A percentile compares a stretch with the other conserved stretches of the same genome.
Evolutionary conservation across 2,329 filamentous ascomycete species (phyloP).

Genomic region (Ceratocystis variospora): DNA sequence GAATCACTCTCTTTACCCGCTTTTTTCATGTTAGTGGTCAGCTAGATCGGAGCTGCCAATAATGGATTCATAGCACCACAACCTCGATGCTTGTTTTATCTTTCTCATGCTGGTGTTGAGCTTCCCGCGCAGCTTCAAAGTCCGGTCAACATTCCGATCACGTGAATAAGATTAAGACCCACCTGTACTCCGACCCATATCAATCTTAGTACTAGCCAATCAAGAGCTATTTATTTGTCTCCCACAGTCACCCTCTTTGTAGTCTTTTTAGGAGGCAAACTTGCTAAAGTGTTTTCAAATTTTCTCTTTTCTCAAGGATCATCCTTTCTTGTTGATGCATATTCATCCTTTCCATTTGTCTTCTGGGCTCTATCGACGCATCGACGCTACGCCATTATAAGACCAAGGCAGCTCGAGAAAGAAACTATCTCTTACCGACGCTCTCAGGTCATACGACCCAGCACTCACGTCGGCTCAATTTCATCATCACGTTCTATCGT

Average conservation of each 20-base stretch:
- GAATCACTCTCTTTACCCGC: background rate
- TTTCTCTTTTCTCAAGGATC: constrained; percentile 1
- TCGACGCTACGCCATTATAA: background rate
- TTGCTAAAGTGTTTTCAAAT: background rate
- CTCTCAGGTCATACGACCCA: background rate
- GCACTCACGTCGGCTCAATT: too few relatives aligned
- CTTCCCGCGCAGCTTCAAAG: background rate
- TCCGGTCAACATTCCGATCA: background rate
- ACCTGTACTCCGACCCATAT: background rate
- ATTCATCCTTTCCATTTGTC: background rate
- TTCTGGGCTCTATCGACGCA: background rate
- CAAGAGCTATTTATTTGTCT: background rate
- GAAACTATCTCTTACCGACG: background rate
- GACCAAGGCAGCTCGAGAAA: background rate
- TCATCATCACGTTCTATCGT: too few relatives aligned
- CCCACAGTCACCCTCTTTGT: background rate
- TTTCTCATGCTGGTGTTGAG: background rate
- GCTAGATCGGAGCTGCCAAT: background rate
- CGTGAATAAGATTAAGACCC: background rate
- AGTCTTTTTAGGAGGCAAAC: background rate
- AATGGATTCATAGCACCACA: background rate
- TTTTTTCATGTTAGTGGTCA: background rate
- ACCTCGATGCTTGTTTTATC: background rate
- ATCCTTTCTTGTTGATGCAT: background rate
- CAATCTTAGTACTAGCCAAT: background rate